These are phyloP conservation scores for Tolypocladium ovalisporum DNA, from an alignment of 2,329 filamentous ascomycete species.

Conservation along the genomic window DNA sequence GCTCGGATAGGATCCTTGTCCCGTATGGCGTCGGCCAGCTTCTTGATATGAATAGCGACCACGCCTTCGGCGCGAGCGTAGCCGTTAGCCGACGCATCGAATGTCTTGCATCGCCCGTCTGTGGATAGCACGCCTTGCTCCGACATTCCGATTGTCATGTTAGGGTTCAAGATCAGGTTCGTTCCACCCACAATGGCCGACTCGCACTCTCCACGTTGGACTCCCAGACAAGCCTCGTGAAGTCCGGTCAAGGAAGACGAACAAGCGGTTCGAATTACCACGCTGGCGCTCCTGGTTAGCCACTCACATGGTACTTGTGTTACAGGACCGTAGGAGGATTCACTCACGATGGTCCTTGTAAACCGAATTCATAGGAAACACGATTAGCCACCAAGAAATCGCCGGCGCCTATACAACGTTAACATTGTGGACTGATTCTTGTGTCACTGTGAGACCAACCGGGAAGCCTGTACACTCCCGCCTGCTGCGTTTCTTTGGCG, in stretches of 20 bases:
- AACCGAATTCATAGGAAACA: conserved; percentile 17
- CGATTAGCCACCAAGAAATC: no score
- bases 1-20: conserved; percentile 20
- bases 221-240: conserved; percentile 14
- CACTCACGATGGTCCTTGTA: conserved; percentile 6
- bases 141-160: conserved; percentile 3
- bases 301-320: no score
- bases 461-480: no score
- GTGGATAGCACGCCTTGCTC: conserved; percentile 7
- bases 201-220: conserved; percentile 11
- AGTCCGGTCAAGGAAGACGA: conserved; percentile 16
- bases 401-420: no score
- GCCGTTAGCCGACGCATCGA: conserved; percentile 21
- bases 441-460: no score
- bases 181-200: conserved; percentile 14
- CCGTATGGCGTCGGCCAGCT: conserved; percentile 25
- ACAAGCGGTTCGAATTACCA: conserved; percentile 21
- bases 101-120: conserved; percentile 15
- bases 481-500: no score
- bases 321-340: background rate
- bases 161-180: conserved; percentile 10
- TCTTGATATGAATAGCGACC: conserved; percentile 24
- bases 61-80: conserved; percentile 34
- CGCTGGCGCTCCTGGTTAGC: conserved; percentile 1
- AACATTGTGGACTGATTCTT: no score